phyloP scores from a whole-genome alignment of 148 eudicot species.

The Chenopodium berlandieri region DNA sequence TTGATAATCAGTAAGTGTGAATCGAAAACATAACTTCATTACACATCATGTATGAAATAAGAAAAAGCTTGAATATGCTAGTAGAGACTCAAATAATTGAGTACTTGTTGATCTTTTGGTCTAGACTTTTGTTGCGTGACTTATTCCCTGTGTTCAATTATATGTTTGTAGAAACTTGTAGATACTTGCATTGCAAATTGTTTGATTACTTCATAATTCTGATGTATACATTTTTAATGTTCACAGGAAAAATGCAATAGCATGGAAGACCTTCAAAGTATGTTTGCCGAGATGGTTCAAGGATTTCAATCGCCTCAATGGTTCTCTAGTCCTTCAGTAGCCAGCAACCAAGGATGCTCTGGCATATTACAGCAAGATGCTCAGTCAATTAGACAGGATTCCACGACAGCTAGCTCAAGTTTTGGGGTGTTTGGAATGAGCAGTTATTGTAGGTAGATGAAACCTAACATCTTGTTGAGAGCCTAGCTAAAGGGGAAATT shows the following conservation, averaged over 20 bases:
- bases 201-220: background rate
- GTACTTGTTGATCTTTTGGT: background rate
- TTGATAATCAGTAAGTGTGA: no score
- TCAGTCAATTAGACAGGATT: background rate
- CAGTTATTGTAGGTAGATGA: slow-evolving; percentile 20
- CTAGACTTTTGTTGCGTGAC: background rate
- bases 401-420: slow-evolving; percentile 3
- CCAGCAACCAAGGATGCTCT: slow-evolving; percentile 22
- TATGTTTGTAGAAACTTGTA: no score
- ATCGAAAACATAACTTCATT: no score
- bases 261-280: slow-evolving; percentile 67
- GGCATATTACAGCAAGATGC: slow-evolving; percentile 5
- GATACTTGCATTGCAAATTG: no score
- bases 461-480: background rate
- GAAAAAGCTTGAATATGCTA: no score
- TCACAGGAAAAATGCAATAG: slow-evolving; percentile 49
- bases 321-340: slow-evolving; percentile 17
- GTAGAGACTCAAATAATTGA: no score
- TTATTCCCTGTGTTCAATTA: no score
- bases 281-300: slow-evolving; percentile 64
- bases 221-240: background rate
- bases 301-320: slow-evolving; percentile 44
- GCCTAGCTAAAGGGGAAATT: background rate
- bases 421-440: slow-evolving; percentile 23
- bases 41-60: no score